These are phyloP conservation scores for Exophiala bonariae DNA, from an alignment of 2,329 filamentous ascomycete species.

Conservation along the genomic window DNA sequence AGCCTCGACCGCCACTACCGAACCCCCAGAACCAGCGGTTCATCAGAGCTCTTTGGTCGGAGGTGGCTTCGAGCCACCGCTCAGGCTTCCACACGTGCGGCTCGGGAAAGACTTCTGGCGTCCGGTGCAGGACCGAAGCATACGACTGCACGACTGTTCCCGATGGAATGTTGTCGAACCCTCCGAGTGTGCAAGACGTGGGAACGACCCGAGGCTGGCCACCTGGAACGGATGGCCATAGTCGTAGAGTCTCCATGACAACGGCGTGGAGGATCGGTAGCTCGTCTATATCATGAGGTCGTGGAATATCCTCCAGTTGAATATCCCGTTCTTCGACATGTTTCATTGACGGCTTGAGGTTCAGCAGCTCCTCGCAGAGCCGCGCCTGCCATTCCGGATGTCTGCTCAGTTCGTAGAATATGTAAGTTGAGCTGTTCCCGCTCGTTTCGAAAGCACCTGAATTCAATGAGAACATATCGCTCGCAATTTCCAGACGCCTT, in stretches of 20 bases:
- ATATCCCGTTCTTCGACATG: not conserved
- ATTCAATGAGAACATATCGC: slow-evolving; percentile 12
- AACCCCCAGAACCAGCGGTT: slow-evolving; percentile 52
- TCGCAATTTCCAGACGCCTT: slow-evolving; percentile 8
- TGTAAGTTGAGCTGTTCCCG: slow-evolving; percentile 36
- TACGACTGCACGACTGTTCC: slow-evolving; percentile 45
- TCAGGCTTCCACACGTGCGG: slow-evolving; percentile 47
- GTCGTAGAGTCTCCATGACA: slow-evolving; percentile 59
- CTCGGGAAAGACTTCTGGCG: slow-evolving; percentile 47
- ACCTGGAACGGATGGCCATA: slow-evolving; percentile 62
- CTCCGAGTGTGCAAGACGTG: slow-evolving; percentile 36
- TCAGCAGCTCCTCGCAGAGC: slow-evolving; percentile 33
- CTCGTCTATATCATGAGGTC: slow-evolving; percentile 42
- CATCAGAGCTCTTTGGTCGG: slow-evolving; percentile 34
- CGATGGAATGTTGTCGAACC: slow-evolving; percentile 41
- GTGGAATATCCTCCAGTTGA: slow-evolving; percentile 1
- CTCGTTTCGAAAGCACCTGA: slow-evolving; percentile 40
- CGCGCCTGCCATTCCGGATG: slow-evolving; percentile 30
- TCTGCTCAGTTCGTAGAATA: slow-evolving; percentile 40
- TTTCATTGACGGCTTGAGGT: slow-evolving; percentile 24
- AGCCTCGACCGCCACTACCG: slow-evolving; percentile 49
- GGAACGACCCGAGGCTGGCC: slow-evolving; percentile 56
- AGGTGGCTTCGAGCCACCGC: slow-evolving; percentile 44
- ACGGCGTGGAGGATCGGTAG: slow-evolving; percentile 59
- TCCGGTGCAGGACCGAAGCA: slow-evolving; percentile 53